Conservation (phyloP, 305 asterid genomes). For the Rubia tinctorum region DNA sequence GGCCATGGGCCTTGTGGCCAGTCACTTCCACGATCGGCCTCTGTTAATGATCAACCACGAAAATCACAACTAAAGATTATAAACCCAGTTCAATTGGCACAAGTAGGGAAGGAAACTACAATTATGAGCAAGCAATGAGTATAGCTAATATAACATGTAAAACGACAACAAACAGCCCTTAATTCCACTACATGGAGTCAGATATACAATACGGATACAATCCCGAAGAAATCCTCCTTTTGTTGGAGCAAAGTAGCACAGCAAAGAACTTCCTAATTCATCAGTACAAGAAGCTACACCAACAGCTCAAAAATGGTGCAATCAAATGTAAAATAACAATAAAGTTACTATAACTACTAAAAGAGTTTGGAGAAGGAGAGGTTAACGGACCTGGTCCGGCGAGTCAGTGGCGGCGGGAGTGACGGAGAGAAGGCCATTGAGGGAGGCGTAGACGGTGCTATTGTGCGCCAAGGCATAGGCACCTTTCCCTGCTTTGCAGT, state of each 20-base stretch:
- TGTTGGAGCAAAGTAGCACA: neutral
- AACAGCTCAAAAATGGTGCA: neutral
- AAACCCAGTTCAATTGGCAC: neutral
- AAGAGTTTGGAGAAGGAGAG: neutral
- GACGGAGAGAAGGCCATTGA: constrained; percentile 64
- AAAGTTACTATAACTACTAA: neutral
- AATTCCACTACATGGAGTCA: neutral
- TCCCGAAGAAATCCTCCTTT: neutral
- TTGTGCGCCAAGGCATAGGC: constrained; percentile 56
- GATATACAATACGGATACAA: neutral
- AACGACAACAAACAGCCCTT: neutral
- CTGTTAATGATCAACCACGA: constrained; percentile 25
- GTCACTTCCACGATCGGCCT: constrained; percentile 76
- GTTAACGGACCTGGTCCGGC: constrained; percentile 44
- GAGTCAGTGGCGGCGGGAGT: constrained; percentile 48
- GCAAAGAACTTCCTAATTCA: neutral
- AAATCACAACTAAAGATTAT: constrained; percentile 8
- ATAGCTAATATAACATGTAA: neutral
- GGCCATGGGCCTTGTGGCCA: constrained; percentile 92
- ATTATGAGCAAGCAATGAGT: neutral
- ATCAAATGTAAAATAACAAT: neutral
- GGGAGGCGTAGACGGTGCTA: constrained; percentile 63
- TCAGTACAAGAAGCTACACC: neutral
- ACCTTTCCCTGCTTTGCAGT: constrained; percentile 71
- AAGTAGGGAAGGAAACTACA: neutral